Base-by-base conservation (phyloP, 352 stramenopile species). In the Saprolegnia diclina region DNA sequence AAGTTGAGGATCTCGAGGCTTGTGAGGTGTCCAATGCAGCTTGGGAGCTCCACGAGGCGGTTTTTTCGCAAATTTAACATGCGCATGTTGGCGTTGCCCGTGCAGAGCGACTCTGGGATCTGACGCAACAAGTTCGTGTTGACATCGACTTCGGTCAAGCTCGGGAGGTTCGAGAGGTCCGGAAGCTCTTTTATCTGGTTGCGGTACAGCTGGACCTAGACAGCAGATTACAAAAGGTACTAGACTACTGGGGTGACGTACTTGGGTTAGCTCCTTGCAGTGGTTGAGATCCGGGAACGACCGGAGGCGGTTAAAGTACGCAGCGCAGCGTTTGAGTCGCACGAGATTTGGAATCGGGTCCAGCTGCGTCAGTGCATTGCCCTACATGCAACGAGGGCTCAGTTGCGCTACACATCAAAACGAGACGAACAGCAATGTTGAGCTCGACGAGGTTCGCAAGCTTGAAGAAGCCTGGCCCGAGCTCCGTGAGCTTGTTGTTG, bases 1-100 rank as follows among this genome's bases (percentile, higher is more conserved):
- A 91, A 73, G 35, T 93, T 84, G 24, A 95, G 64, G 26, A 90
- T 91, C 68, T 91, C 80, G 13, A 95, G 68, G 0, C 62, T 68
- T 37, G 76, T 65, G 61, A 85, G 89, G 5, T 61, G 57, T 0
- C 69, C 73, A 19, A 95, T 56, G 55, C 81, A 79, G 24, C 71
- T 13, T 18, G 80, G 78, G 16, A 95, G 75, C n/a, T 57, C 24
- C 19, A 67, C 73, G 22, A 95, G 62, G 16, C 77, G 64, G 64
- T 91, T 91, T 56, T 81, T 81, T 38, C 82, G 77, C 42, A 93
- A 67, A 45, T 83, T 90, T 7, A 74, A 44, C 18, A 54, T 38
- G 32, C 71, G 62, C 16, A 75, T 65, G 19, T 4, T 55, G 0
- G 32, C 18, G 21, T 62, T 62, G 35, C n/a, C 29, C 24, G 22